A percentile compares a stretch with the other conserved stretches of the same genome.
Evolutionary conservation across 148 eudicot genomes (phyloP).

Genomic region (Arbutus unedo): DNA sequence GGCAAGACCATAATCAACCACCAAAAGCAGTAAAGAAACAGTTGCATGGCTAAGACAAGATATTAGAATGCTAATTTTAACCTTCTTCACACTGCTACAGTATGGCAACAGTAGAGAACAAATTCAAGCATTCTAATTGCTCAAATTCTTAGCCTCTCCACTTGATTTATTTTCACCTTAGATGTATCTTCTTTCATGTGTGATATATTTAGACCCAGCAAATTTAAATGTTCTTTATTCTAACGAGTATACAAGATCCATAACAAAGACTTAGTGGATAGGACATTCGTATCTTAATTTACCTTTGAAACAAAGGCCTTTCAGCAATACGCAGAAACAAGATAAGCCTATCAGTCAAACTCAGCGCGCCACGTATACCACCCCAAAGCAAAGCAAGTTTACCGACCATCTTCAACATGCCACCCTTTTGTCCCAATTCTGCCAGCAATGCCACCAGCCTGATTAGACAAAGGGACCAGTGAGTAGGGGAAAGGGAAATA

Average conservation of each 20-base stretch:
- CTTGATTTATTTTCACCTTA: neutral
- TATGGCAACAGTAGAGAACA: neutral
- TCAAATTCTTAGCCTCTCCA: neutral
- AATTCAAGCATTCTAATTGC: neutral
- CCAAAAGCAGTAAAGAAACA: neutral
- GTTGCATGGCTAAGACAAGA: neutral
- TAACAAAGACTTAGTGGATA: neutral
- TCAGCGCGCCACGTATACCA: constrained; percentile 98
- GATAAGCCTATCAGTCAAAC: constrained; percentile 73
- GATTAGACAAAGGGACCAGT: constrained; percentile 22
- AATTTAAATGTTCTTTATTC: neutral
- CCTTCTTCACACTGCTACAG: neutral
- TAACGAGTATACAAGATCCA: neutral
- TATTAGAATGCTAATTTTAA: constrained; percentile 3
- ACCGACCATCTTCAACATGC: constrained; percentile 64
- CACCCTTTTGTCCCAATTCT: constrained; percentile 85
- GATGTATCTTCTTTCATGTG: neutral
- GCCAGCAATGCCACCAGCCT: constrained; percentile 83
- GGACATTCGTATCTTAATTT: constrained; percentile 15
- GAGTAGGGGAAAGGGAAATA: neutral
- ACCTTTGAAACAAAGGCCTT: constrained; percentile 84
- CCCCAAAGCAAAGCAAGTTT: constrained; percentile 96
- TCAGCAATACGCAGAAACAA: constrained; percentile 73
- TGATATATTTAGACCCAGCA: neutral
- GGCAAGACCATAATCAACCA: neutral